Base-by-base conservation (phyloP, 2,329 filamentous ascomycete species). In the Chaetothyriales sp. region DNA sequence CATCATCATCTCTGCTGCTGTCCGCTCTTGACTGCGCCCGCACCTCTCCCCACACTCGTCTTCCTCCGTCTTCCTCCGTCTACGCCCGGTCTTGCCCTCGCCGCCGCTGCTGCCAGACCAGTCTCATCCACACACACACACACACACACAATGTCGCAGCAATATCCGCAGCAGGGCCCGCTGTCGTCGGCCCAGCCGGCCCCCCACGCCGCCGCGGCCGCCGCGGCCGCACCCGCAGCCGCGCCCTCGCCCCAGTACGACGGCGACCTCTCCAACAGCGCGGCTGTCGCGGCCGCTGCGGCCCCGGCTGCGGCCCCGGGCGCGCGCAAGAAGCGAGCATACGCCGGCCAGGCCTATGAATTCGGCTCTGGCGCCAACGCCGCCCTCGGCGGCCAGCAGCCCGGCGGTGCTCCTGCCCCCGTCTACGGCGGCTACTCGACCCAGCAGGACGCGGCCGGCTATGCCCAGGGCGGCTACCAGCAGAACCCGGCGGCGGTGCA, bases 261-360 rank as follows among this genome's bases (percentile, higher is more conserved):
- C 48, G 64, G 67, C 50, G 62, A 64, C 52, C 63, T 57, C 64
- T 69, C 66, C 58, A 64, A 64, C 46, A 63, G 62, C 50, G 60
- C 65, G 56, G 64, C 65, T 49, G 59, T 66, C 43, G 63, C 58
- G 48, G 61, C 65, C 50, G 67, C 60, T 33, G 58, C 62, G 44
- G 57, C 66, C 51, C 58, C 60, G n/a, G 49, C 53, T 28, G 46
- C 49, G 37, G 49, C 58, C 48, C 59, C 59, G 52, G 69, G 63
- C 52, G 67, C 67, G 44, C 67, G 62, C 74, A 95, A 95, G 80
- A 95, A 94, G 78, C 80, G 89, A 74, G 84, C 86, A 52, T 97
- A 97, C 73, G 92, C 92, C 51, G 87, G 87, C 52, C 86, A 94
- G 69, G 90, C 90, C 46, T 98, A 94, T 69, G 90, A 94, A 54